Evolutionary conservation across 2,329 filamentous ascomycete genomes (phyloP).

Genomic region (Alternaria brassicae): DNA sequence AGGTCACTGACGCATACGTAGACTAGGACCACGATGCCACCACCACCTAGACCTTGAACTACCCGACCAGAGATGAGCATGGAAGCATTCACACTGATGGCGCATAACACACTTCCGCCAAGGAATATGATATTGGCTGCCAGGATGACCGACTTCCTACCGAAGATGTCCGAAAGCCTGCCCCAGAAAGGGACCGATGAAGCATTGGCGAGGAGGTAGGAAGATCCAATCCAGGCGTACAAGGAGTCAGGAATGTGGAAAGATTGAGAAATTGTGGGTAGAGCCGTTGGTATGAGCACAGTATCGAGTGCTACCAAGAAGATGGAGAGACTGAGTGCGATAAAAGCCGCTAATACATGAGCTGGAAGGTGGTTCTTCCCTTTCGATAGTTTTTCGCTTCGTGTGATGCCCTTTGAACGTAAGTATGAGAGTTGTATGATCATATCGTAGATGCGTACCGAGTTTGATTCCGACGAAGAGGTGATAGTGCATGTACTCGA

Average conservation of each 20-base stretch:
- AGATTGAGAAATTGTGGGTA: slow-evolving; percentile 69
- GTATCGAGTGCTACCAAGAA: slow-evolving; percentile 56
- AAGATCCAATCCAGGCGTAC: slow-evolving; percentile 77
- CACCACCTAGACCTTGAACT: slow-evolving; percentile 62
- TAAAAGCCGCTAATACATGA: slow-evolving; percentile 34
- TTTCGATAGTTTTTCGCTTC: not conserved
- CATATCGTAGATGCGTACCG: not conserved
- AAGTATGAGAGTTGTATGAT: not conserved
- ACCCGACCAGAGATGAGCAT: slow-evolving; percentile 63
- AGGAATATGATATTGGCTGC: slow-evolving; percentile 56
- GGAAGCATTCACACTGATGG: slow-evolving; percentile 54
- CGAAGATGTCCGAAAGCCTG: slow-evolving; percentile 50
- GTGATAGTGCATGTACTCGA: not conserved
- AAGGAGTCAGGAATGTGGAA: slow-evolving; percentile 69
- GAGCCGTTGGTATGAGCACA: slow-evolving; percentile 69
- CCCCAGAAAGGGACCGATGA: slow-evolving; percentile 53
- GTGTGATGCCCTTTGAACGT: not conserved
- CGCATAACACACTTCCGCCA: slow-evolving; percentile 59
- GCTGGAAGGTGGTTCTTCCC: not conserved
- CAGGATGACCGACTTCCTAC: slow-evolving; percentile 46
- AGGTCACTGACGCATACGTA: slow-evolving; percentile 64
- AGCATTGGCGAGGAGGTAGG: slow-evolving; percentile 50
- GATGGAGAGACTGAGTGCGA: slow-evolving; percentile 44
- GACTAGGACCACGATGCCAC: slow-evolving; percentile 61
- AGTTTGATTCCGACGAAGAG: not conserved